Evolutionary conservation across 2,329 filamentous ascomycete genomes (phyloP).

Genomic region (Ophiocordyceps robertsii): DNA sequence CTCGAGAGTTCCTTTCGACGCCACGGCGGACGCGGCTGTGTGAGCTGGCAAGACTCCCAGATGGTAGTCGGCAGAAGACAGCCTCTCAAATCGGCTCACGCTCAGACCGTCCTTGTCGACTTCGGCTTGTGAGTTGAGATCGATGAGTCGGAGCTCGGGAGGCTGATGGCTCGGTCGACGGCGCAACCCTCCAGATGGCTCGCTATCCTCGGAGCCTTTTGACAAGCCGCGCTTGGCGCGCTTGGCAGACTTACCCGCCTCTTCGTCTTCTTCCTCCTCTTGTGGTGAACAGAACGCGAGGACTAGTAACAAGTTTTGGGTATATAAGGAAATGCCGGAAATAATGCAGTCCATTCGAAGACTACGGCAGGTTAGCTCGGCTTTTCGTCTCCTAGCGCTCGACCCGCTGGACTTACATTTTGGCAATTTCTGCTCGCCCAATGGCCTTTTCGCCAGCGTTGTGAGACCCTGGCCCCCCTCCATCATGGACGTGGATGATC

Average conservation of each 20-base stretch:
- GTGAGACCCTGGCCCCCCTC: slow-evolving; percentile 50
- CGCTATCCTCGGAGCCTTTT: slow-evolving; percentile 35
- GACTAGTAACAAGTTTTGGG: slow-evolving; percentile 76
- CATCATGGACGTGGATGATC: slow-evolving; percentile 86
- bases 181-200: slow-evolving; percentile 51
- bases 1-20: slow-evolving; percentile 60
- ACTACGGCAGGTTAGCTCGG: slow-evolving; percentile 24
- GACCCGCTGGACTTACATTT: slow-evolving; percentile 52
- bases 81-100: slow-evolving; percentile 72
- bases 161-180: slow-evolving; percentile 68
- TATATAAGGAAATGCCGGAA: slow-evolving; percentile 94
- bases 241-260: slow-evolving; percentile 10
- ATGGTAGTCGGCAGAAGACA: slow-evolving; percentile 87
- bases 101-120: slow-evolving; percentile 77
- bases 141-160: slow-evolving; percentile 83
- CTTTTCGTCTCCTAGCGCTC: too few species aligned
- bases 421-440: slow-evolving; percentile 78
- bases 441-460: slow-evolving; percentile 58
- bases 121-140: slow-evolving; percentile 75
- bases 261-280: slow-evolving; percentile 45
- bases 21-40: slow-evolving; percentile 48
- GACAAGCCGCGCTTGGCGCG: slow-evolving; percentile 30
- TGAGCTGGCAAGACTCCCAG: slow-evolving; percentile 68
- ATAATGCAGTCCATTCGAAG: slow-evolving; percentile 96
- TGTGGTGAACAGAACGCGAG: slow-evolving; percentile 79